Conservation (phyloP, 495 filamentous ascomycete species). For the Aspergillus kassunensis region DNA sequence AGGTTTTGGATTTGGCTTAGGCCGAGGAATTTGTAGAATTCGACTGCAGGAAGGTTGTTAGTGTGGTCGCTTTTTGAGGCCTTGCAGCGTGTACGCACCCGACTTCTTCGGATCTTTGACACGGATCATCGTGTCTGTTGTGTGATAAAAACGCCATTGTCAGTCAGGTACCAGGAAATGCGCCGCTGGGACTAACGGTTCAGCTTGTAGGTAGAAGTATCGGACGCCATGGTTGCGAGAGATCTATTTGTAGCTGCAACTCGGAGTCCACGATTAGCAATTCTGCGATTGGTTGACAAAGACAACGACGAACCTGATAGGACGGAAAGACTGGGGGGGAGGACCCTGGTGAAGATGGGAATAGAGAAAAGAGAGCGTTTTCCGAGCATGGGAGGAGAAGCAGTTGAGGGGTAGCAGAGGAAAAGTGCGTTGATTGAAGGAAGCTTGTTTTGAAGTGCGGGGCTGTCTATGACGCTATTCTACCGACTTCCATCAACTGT, state of each 20-base stretch:
- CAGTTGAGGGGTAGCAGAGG: constrained; percentile 18
- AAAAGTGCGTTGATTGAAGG: neutral
- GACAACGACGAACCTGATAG: constrained; percentile 15
- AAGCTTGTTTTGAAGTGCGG: no score
- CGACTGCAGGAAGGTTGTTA: constrained; percentile 45
- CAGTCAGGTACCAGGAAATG: neutral
- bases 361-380: constrained; percentile 15
- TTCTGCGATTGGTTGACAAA: constrained; percentile 11
- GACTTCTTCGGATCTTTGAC: constrained; percentile 91
- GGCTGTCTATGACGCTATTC: constrained; percentile 19
- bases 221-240: constrained; percentile 67
- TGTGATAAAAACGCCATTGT: constrained; percentile 3
- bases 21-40: constrained; percentile 93
- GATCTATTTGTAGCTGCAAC: constrained; percentile 28
- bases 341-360: constrained; percentile 25
- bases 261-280: neutral
- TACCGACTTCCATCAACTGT: neutral
- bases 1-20: constrained; percentile 78
- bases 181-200: constrained; percentile 59
- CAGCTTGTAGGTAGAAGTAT: constrained; percentile 80
- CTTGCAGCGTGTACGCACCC: no score
- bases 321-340: constrained; percentile 20
- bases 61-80: no score
- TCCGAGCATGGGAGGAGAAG: constrained; percentile 20
- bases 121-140: constrained; percentile 65